Base-by-base conservation (phyloP, 257 asterid genomes). In the Fraxinus cuspidata region DNA sequence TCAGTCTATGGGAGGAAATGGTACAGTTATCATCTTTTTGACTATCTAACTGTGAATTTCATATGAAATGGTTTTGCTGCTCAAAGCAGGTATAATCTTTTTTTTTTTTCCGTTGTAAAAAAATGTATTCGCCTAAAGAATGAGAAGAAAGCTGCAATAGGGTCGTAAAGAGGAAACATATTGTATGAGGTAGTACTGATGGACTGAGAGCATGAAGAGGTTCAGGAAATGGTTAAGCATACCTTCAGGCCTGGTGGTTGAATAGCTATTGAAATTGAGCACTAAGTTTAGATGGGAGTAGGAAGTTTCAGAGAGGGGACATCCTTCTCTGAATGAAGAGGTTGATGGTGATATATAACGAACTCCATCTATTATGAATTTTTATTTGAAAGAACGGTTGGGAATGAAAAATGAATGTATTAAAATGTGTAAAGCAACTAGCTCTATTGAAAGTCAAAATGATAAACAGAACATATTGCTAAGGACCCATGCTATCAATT, bases 1-100 rank as follows among this genome's bases (percentile, higher is more conserved):
- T 13, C 99, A 95, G 81, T 86, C 99, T 47, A 79, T 82, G 89
- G 87, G 94, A 67, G 99, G 99, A 84, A 95, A 91, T 81, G 98
- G 99, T 95, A 91, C 29, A 85, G 71, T 77, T 70, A 71, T 83
- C 76, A 84, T 80, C 66, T 13, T 70, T 73, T 69, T 72, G 76
- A 67, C 49, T 47, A 63, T 74, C 78, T 73, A 80, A 82, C 60
- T 69, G 37, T 70, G 44, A 16, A 78, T 80, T 37, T 80, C 72
- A 16, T 65, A 18, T 75, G 42, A 74, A 35, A 78, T 23, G 58
- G 76, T 28, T 77, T 16, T 74, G 70, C 71, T 5, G 42, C 63
- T 72, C 75, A 13, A 66, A 73, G 56, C 16, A 60, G 72, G 74
- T 40, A 74, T 35, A 66, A n/a, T n/a, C n/a, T n/a, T n/a, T n/a